These are phyloP conservation scores for Aspergillus flavus DNA, from an alignment of 2,329 filamentous ascomycete species.

Conservation along the genomic window DNA sequence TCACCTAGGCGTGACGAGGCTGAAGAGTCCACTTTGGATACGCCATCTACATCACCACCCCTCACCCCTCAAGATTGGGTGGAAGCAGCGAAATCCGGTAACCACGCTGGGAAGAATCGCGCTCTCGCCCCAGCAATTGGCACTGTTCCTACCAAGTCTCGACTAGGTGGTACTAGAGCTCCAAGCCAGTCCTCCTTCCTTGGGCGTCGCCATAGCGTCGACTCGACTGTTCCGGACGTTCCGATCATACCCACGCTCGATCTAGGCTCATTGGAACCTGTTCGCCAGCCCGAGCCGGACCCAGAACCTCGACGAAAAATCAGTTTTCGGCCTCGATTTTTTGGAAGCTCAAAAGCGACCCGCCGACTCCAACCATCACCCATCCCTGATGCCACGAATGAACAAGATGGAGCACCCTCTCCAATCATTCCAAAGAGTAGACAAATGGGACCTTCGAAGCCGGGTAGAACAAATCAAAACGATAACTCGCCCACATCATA, in stretches of 20 bases:
- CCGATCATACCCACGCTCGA: constrained; percentile 33
- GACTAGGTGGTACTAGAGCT: constrained; percentile 19
- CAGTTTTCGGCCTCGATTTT: constrained; percentile 40
- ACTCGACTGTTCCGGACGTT: constrained; percentile 26
- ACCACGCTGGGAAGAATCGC: constrained; percentile 21
- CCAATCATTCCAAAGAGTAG: constrained; percentile 36
- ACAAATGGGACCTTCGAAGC: constrained; percentile 18
- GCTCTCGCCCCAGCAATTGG: constrained; percentile 13
- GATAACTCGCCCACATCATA: constrained; percentile 15
- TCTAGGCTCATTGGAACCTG: constrained; percentile 27
- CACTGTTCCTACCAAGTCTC: constrained; percentile 13
- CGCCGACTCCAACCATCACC: constrained; percentile 31
- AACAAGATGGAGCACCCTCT: constrained; percentile 37
- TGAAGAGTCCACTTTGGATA: constrained; percentile 15
- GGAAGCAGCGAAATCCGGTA: constrained; percentile 38
- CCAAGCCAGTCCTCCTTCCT: constrained; percentile 30
- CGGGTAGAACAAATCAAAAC: constrained; percentile 15
- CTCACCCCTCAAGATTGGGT: constrained; percentile 47
- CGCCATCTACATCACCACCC: constrained; percentile 30
- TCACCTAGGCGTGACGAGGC: constrained; percentile 20
- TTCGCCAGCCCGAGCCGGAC: constrained; percentile 20
- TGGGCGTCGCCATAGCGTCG: constrained; percentile 30
- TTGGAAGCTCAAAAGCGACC: constrained; percentile 31
- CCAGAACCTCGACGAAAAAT: constrained; percentile 33
- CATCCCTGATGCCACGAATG: constrained; percentile 27